These are phyloP conservation scores for Trichosanthes cucumerina DNA, from an alignment of 306 rosid genomes.

Conservation along the genomic window DNA sequence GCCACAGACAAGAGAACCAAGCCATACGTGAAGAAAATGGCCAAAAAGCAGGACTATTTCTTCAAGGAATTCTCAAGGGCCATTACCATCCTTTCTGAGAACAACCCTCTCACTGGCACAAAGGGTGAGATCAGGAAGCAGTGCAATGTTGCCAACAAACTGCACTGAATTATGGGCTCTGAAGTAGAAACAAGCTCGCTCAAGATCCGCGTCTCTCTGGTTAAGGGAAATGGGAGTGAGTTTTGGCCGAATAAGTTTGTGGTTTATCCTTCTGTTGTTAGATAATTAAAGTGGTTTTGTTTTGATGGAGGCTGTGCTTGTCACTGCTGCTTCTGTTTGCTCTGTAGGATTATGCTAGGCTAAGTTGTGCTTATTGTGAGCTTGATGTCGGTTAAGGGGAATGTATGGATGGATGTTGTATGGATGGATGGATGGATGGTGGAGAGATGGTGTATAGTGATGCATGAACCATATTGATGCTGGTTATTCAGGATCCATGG, in stretches of 20 bases:
- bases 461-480: constrained; percentile 18
- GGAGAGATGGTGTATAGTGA: constrained; percentile 16
- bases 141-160: constrained; percentile 80
- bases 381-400: constrained; percentile 12
- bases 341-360: background rate
- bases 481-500: constrained; percentile 18
- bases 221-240: constrained; percentile 8
- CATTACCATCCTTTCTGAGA: constrained; percentile 68
- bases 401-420: constrained; percentile 10
- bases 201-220: background rate
- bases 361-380: constrained; percentile 8
- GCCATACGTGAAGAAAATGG: constrained; percentile 95
- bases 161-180: constrained; percentile 19
- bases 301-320: background rate
- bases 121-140: constrained; percentile 89
- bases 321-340: background rate
- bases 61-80: constrained; percentile 79
- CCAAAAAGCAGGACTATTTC: constrained; percentile 84
- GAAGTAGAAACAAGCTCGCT: background rate
- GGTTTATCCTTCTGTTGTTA: background rate
- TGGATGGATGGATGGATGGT: constrained; percentile 3
- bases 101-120: constrained; percentile 86
- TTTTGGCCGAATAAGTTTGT: background rate
- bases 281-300: constrained; percentile 14
- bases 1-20: constrained; percentile 82